Base-by-base conservation (phyloP, 768 basidiomycete species). In the Gloeophyllum trabeum region DNA sequence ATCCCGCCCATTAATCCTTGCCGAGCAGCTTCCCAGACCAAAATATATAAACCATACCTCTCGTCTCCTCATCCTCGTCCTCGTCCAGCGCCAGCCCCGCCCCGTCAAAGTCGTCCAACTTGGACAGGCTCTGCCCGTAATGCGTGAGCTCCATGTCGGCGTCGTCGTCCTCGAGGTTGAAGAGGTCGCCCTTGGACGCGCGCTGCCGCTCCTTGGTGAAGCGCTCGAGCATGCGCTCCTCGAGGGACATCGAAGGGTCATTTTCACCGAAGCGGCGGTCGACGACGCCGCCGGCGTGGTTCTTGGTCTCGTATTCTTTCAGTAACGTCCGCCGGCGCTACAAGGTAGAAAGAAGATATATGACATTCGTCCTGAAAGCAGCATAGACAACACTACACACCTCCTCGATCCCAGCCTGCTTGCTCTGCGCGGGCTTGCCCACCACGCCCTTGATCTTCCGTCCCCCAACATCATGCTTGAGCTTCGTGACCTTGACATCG, bases 231-330 rank as follows among this genome's bases (percentile, higher is more conserved):
- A 97, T 97, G 47, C 91, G 83, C 50, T 98, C 94, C 58, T 99
- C 96, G 24, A 91, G 67, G n/a, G 86, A 81, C 75, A 98, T 79
- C 6, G 79, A 73, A 2, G 92, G 81, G 47, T 98, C 81, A 55
- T 88, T 81, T 73, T 99, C 96, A 63, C 96, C 96, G 56, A 98
- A 97, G 16, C 96, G 82, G 40, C 89, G 76, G 61, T 99, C 96
- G 43, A 93, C 65, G 44, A 99, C 81, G 4, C 92, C 88, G 4
- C 92, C 93, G 6, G 84, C 79, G 48, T 79, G 83, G 38, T 76
- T 79, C 49, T 79, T 82, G 39, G 84, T 75, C 46, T 89, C 76
- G 41, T 79, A 83, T 62, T 98, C 92, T 46, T 91, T 92, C 42
- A 98, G 62, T 19, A 99, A 65, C 0, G 81, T 85, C 67, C 83